A percentile compares a stretch with the other conserved stretches of the same genome.
Evolutionary conservation across 257 asterid genomes (phyloP).

Genomic region (Salvia miltiorrhiza): DNA sequence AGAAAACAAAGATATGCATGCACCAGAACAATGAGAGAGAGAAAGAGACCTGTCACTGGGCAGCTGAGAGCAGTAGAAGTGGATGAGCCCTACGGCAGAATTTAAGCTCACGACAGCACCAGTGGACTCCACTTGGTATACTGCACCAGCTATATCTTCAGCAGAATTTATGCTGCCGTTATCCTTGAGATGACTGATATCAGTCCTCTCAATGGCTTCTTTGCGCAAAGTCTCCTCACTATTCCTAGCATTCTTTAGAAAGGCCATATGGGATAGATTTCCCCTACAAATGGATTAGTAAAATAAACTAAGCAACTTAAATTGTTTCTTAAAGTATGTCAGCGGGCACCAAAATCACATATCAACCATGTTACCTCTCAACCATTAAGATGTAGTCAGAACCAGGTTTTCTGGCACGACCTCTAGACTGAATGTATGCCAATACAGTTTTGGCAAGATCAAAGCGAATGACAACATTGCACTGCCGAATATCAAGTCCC

Average conservation of each 20-base stretch:
- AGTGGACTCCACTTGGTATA: constrained; percentile 93
- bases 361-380: constrained; percentile 67
- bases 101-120: constrained; percentile 99
- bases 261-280: constrained; percentile 80
- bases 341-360: constrained; percentile 15
- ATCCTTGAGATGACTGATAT: constrained; percentile 89
- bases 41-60: constrained; percentile 85
- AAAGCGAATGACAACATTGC: constrained; percentile 98
- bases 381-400: constrained; percentile 98
- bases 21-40: background rate
- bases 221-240: constrained; percentile 97
- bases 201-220: constrained; percentile 98
- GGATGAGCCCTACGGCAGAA: constrained; percentile 97
- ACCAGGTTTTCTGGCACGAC: constrained; percentile 99
- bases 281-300: constrained; percentile 53
- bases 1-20: constrained; percentile 1
- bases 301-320: constrained; percentile 2
- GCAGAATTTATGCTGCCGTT: constrained; percentile 47
- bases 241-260: constrained; percentile 89
- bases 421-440: constrained; percentile 98
- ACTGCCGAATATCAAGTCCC: constrained; percentile 98
- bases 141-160: constrained; percentile 52
- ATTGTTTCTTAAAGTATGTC: constrained; percentile 12
- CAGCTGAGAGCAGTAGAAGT: constrained; percentile 95
- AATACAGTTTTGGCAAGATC: constrained; percentile 98